phyloP scores from a whole-genome alignment of 2,329 filamentous ascomycete genomes.

The Scedosporium dehoogii region DNA sequence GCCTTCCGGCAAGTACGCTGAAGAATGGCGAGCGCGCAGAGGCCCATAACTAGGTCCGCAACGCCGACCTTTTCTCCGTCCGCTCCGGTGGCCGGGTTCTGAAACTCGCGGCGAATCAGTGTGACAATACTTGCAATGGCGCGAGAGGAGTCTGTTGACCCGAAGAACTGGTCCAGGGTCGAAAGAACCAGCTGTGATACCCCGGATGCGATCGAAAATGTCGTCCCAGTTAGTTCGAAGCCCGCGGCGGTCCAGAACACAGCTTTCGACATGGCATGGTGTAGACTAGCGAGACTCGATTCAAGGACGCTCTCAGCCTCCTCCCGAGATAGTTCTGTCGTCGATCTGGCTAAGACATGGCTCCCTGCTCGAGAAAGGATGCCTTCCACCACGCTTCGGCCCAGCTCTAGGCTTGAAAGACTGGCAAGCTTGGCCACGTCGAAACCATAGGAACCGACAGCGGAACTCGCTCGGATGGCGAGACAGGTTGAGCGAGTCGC shows the following conservation, averaged over 20 bases:
- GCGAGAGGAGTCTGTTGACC: constrained; percentile 58
- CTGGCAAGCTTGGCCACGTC: constrained; percentile 46
- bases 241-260: constrained; percentile 53
- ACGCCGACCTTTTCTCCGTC: constrained; percentile 51
- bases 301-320: constrained; percentile 49
- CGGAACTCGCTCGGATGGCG: constrained; percentile 41
- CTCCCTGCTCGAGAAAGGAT: constrained; percentile 42
- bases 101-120: constrained; percentile 53
- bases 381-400: constrained; percentile 43
- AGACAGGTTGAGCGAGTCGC: constrained; percentile 51
- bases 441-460: constrained; percentile 41
- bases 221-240: constrained; percentile 47
- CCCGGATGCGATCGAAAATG: constrained; percentile 43
- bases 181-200: constrained; percentile 48
- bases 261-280: constrained; percentile 46
- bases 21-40: constrained; percentile 51
- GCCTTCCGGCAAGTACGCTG: constrained; percentile 45
- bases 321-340: constrained; percentile 34
- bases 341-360: constrained; percentile 34
- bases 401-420: constrained; percentile 46
- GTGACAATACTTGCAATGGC: constrained; percentile 59
- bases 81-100: constrained; percentile 49
- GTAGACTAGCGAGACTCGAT: constrained; percentile 43
- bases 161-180: constrained; percentile 54
- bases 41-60: constrained; percentile 48